Evolutionary conservation across 306 rosid species (phyloP).

Genomic region (Trifolium pratense): DNA sequence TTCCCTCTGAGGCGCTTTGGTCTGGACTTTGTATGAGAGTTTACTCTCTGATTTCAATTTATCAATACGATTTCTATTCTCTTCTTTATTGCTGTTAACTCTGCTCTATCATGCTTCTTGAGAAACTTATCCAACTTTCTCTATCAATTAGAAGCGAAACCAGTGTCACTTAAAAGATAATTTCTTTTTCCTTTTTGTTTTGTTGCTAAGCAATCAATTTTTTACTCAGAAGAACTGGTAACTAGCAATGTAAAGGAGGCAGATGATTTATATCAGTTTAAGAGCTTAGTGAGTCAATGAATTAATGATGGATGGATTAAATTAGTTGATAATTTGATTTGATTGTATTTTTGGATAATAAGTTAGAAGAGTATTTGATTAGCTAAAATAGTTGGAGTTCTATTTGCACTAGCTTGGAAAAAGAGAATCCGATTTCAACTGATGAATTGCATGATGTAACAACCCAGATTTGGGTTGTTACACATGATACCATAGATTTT

Average conservation of each 20-base stretch:
- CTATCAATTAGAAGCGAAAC: neutral
- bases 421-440: conserved; percentile 1
- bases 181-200: neutral
- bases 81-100: too few species aligned
- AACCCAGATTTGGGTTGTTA: too few species aligned
- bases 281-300: neutral
- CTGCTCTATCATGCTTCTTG: neutral
- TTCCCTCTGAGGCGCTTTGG: too few species aligned
- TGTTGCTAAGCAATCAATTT: neutral
- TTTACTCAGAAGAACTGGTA: neutral
- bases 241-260: neutral
- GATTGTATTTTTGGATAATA: neutral
- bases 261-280: neutral
- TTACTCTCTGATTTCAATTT: too few species aligned
- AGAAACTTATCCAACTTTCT: neutral
- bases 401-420: conserved; percentile 5
- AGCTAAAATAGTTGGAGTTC: neutral
- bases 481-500: conserved; percentile 12
- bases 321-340: neutral
- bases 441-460: conserved; percentile 30
- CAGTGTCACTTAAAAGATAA: neutral
- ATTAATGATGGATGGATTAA: neutral
- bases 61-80: too few species aligned
- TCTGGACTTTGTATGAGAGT: too few species aligned
- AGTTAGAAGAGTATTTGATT: neutral